A percentile compares a stretch with the other conserved stretches of the same genome.
These are phyloP conservation scores for Exophiala viscosa DNA, from an alignment of 2,329 filamentous ascomycete genomes.

Conservation along the genomic window DNA sequence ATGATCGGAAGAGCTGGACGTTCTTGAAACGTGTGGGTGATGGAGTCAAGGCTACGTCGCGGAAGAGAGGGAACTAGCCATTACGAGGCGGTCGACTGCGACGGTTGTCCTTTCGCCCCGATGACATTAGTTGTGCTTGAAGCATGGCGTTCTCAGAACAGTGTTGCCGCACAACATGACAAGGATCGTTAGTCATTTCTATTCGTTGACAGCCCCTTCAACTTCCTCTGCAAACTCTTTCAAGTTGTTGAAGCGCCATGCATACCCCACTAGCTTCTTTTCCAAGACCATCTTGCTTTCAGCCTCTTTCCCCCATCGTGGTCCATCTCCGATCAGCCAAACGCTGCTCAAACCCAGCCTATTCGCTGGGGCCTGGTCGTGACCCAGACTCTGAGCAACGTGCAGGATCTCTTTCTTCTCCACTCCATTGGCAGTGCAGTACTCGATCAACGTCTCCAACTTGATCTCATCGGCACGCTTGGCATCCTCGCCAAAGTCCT, in stretches of 20 bases:
- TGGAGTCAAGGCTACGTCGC: constrained; percentile 4
- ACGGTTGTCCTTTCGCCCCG: neutral
- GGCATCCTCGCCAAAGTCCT: constrained; percentile 63
- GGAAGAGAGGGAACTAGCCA: neutral
- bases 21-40: constrained; percentile 19
- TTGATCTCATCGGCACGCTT: constrained; percentile 26
- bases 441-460: constrained; percentile 45
- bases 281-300: constrained; percentile 28
- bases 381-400: constrained; percentile 63
- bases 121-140: neutral
- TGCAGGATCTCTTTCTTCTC: constrained; percentile 59
- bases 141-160: neutral
- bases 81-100: neutral
- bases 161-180: neutral
- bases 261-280: constrained; percentile 27
- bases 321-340: constrained; percentile 45
- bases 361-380: constrained; percentile 65
- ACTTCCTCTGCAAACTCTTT: constrained; percentile 22
- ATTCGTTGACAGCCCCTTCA: neutral
- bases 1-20: constrained; percentile 11
- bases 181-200: neutral
- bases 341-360: constrained; percentile 57
- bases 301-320: constrained; percentile 26
- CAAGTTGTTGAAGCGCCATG: constrained; percentile 24
- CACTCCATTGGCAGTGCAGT: constrained; percentile 53